Evolutionary conservation across 305 asterid genomes (phyloP), one percentile per base, ranked within the genome.

Genomic region (Solanum hybrid): DNA sequence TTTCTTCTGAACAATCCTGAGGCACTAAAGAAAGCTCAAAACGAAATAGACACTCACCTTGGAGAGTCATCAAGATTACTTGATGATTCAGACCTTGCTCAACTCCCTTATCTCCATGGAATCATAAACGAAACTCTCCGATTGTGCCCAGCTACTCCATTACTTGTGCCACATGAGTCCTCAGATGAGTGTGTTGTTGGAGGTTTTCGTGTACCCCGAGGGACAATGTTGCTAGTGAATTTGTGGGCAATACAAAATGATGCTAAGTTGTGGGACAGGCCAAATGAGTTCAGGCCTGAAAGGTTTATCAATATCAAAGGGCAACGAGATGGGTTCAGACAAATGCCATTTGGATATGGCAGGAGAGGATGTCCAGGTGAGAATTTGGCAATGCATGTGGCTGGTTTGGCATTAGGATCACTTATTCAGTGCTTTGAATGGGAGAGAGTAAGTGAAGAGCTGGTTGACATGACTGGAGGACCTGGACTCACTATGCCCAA

Each of bases 311-410:
- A 92, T 34, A 6, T 92, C 2, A 94, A 91, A 6, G 95, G 95
- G 3, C 51, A 89, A 0, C 90, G 91, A 18, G 95, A 91, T 7
- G 94, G 96, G 14, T 95, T 92, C 89, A 94, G 86, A 11, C 40
- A 90, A 46, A 75, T 95, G 92, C 97, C 98, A 3, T 95, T 95
- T 42, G 97, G 98, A 1, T 91, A 93, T 0, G 98, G 97, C 8
- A 92, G 98, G 77, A 94, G 97, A 90, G 92, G 97, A 4, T 96
- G 98, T 42, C 98, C 98, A 0, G 98, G 98, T 0, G 98, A 96
- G 46, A 92, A 90, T 3, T 75, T 95, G 90, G 97, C 98, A 3
- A 84, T 92, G 67, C 95, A 95, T 20, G 91, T 95, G 31, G 31
- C 31, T 29, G 31, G 31, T 29, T 29, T 29, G 31, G 31, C 31